These are phyloP conservation scores for Macrophomina phaseolina DNA, from an alignment of 2,329 filamentous ascomycete species.

Conservation along the genomic window DNA sequence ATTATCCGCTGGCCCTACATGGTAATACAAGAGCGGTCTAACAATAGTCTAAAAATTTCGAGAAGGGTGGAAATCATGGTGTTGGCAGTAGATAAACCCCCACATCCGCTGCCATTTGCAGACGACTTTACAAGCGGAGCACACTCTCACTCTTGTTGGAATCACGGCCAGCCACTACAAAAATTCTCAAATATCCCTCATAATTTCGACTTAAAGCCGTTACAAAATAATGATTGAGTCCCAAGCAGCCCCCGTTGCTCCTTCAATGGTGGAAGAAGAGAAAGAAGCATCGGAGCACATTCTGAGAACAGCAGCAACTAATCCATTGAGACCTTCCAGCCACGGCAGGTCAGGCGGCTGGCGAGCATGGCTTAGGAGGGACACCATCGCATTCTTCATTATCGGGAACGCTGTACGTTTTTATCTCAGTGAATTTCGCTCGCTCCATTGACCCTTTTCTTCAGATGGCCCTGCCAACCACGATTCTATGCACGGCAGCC, in stretches of 20 bases:
- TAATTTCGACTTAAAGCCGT: no score
- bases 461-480: conserved; percentile 16
- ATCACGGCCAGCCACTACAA: no score
- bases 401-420: background rate
- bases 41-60: background rate
- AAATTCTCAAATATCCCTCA: no score
- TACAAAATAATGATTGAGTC: background rate
- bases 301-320: background rate
- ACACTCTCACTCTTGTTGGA: background rate
- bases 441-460: no score
- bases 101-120: no score
- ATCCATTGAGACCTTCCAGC: background rate
- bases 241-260: background rate
- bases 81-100: background rate
- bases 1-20: conserved; percentile 1
- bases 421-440: no score
- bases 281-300: conserved; percentile 7
- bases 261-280: background rate
- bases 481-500: conserved; percentile 7
- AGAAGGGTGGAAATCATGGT: background rate
- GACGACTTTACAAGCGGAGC: background rate
- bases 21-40: conserved; percentile 6
- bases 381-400: conserved; percentile 15
- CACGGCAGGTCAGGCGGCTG: background rate
- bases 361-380: conserved; percentile 4